These are phyloP conservation scores for Canna indica DNA, from an alignment of 176 grass and related monocot species.

Conservation along the genomic window DNA sequence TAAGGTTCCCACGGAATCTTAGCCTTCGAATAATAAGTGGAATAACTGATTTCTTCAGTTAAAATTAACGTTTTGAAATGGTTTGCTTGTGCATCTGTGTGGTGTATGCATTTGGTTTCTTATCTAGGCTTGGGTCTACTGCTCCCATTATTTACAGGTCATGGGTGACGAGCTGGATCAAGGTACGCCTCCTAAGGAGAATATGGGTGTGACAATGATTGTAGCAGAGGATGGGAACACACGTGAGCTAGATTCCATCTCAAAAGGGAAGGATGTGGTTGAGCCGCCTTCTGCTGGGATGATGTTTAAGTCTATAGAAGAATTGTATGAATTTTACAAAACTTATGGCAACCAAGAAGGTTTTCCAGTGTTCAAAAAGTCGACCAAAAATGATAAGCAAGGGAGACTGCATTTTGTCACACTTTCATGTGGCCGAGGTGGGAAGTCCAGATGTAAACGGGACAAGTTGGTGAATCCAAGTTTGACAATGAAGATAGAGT, in stretches of 20 bases:
- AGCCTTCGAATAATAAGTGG: background rate
- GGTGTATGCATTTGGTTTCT: too few relatives aligned
- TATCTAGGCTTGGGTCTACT: background rate
- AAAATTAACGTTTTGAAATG: background rate
- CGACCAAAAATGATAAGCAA: conserved; percentile 7
- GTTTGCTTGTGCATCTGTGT: background rate
- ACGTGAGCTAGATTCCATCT: background rate
- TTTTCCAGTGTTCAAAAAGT: conserved; percentile 12
- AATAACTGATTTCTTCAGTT: background rate
- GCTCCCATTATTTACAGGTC: background rate
- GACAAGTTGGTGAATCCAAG: conserved; percentile 8
- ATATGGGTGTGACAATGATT: background rate
- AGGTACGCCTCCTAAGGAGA: background rate
- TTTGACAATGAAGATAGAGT: conserved; percentile 11
- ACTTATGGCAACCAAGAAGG: conserved; percentile 13
- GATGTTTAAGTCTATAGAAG: conserved; percentile 8
- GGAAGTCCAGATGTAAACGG: conserved; percentile 3
- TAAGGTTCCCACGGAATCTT: background rate
- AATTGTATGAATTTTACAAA: conserved; percentile 9
- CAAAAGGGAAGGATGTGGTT: background rate
- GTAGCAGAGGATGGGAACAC: background rate
- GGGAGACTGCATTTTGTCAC: conserved; percentile 5
- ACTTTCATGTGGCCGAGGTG: conserved; percentile 8
- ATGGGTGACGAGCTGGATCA: conserved; percentile 4
- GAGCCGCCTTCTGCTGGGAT: background rate